Evolutionary conservation across 768 basidiomycete genomes (phyloP).

Genomic region (Leccinum subgranulosum): DNA sequence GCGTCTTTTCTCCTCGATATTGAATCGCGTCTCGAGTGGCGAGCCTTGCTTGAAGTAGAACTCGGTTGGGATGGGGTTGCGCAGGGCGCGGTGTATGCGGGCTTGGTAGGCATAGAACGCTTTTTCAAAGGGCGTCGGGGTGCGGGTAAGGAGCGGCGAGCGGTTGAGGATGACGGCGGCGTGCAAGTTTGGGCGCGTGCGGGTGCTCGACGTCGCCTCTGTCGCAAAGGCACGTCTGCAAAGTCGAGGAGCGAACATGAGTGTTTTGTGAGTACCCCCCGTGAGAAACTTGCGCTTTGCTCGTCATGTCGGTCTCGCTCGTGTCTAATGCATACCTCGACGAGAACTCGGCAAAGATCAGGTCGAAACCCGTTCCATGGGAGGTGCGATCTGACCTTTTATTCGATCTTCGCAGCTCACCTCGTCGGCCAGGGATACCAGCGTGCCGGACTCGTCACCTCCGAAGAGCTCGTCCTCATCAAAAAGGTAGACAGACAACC

Average conservation of each 20-base stretch:
- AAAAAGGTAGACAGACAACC: slow-evolving; percentile 89
- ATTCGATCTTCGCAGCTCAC: slow-evolving; percentile 1
- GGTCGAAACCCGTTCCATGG: slow-evolving; percentile 92
- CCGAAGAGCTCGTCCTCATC: slow-evolving; percentile 81
- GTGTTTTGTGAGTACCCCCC: slow-evolving; percentile 9
- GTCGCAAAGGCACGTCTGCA: slow-evolving; percentile 43
- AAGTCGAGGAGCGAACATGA: slow-evolving; percentile 16
- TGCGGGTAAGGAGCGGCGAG: slow-evolving; percentile 69
- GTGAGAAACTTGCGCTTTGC: slow-evolving; percentile 29
- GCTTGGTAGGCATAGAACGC: slow-evolving; percentile 84
- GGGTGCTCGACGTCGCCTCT: slow-evolving; percentile 24
- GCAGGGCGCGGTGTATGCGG: slow-evolving; percentile 78
- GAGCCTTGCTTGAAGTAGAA: slow-evolving; percentile 96
- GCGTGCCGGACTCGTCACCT: slow-evolving; percentile 84
- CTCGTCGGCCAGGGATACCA: slow-evolving; percentile 74
- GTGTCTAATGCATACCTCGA: slow-evolving; percentile 84
- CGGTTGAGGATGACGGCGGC: slow-evolving; percentile 76
- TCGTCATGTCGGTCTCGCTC: slow-evolving; percentile 66
- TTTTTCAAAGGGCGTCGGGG: slow-evolving; percentile 69
- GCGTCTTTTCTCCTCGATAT: slow-evolving; percentile 66
- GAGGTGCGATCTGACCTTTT: slow-evolving; percentile 54
- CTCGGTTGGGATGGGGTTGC: slow-evolving; percentile 83
- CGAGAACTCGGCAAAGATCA: slow-evolving; percentile 83
- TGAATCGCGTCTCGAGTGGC: slow-evolving; percentile 77
- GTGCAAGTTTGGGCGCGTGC: slow-evolving; percentile 39